These are phyloP conservation scores for Stephania yunnanensis DNA, from an alignment of 164 flowering plant species.

Conservation along the genomic window DNA sequence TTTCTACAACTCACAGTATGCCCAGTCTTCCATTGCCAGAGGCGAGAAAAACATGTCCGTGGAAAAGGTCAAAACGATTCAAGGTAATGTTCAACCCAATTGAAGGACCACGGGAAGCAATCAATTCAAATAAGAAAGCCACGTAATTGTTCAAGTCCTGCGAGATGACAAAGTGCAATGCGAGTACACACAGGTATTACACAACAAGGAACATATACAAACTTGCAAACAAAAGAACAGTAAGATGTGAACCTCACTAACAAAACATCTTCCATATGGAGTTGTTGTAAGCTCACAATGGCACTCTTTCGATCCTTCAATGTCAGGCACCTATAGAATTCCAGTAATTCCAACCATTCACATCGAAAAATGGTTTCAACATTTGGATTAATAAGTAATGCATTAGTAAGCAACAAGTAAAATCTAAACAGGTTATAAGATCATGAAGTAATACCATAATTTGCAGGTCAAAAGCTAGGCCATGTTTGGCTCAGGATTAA, in stretches of 20 bases:
- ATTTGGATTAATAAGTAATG: neutral
- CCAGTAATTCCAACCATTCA: constrained; percentile 11
- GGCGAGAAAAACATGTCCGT: constrained; percentile 89
- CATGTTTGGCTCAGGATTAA: too few relatives aligned
- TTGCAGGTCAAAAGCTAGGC: too few relatives aligned
- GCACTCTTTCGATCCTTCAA: constrained; percentile 53
- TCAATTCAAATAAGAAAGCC: constrained; percentile 63
- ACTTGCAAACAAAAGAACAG: neutral
- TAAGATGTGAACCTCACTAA: constrained; percentile 47
- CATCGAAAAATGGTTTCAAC: neutral
- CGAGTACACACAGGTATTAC: neutral
- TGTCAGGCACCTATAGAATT: constrained; percentile 70
- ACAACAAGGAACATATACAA: neutral
- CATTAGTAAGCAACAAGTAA: neutral
- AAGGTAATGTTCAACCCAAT: constrained; percentile 70
- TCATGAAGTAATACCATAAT: neutral
- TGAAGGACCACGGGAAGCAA: constrained; percentile 63
- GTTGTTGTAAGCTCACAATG: constrained; percentile 88
- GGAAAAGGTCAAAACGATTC: constrained; percentile 82
- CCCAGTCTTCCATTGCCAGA: constrained; percentile 74
- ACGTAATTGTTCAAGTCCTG: constrained; percentile 85
- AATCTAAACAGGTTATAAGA: neutral
- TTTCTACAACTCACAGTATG: constrained; percentile 61
- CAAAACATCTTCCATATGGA: constrained; percentile 79
- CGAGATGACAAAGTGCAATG: constrained; percentile 6